These are phyloP conservation scores for Neurospora terricola DNA, from an alignment of 495 filamentous ascomycete genomes.

Conservation along the genomic window DNA sequence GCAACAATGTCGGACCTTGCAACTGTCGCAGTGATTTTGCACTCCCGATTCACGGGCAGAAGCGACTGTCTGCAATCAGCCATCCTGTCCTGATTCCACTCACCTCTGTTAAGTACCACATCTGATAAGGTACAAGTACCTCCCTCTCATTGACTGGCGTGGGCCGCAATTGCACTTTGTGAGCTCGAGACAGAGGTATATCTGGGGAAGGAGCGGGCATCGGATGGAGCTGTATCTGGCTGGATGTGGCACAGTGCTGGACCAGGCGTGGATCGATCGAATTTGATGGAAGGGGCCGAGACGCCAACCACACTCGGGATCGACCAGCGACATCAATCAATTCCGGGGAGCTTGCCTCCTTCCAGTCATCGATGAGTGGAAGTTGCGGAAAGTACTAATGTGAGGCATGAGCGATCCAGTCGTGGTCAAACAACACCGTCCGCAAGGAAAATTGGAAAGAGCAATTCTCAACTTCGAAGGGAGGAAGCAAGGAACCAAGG, in stretches of 20 bases:
- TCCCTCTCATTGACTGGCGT: not conserved
- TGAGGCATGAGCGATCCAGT: not conserved
- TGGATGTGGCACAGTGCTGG: not conserved
- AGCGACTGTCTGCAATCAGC: not conserved
- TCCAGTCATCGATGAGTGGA: not conserved
- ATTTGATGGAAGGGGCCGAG: not conserved
- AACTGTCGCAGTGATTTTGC: not conserved
- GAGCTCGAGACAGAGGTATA: not conserved
- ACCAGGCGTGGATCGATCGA: not conserved
- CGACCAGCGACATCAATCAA: not conserved
- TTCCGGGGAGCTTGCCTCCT: not conserved
- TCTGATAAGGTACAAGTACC: too few relatives aligned
- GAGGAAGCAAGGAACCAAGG: not conserved
- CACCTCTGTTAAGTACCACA: not conserved
- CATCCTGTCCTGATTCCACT: not conserved
- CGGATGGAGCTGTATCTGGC: not conserved
- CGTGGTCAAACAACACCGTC: not conserved
- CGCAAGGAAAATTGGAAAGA: not conserved
- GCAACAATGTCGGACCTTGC: not conserved
- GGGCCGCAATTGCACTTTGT: not conserved
- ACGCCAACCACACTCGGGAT: not conserved
- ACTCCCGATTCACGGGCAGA: not conserved
- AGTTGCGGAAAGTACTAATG: not conserved
- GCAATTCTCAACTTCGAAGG: not conserved
- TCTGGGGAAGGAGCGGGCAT: not conserved